Evolutionary conservation across 331 rosid species (phyloP).

Genomic region (Malus hybrid): DNA sequence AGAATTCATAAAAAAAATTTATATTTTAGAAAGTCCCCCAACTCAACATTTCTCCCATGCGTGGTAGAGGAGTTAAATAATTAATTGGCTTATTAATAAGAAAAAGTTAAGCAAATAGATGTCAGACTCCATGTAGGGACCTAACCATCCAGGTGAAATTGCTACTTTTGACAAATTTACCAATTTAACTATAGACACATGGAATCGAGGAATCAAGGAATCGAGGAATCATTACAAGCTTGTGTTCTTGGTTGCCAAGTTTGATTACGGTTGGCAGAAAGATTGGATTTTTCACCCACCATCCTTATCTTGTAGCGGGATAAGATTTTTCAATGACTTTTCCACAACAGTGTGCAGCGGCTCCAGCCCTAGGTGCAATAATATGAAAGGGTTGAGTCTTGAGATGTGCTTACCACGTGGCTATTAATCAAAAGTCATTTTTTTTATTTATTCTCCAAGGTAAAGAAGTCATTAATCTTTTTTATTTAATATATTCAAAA

Average conservation of each 20-base stretch:
- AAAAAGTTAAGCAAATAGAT: not conserved
- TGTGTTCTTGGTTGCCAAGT: not conserved
- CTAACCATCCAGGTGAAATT: not conserved
- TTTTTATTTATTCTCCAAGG: not conserved
- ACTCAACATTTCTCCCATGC: no score
- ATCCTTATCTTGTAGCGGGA: not conserved
- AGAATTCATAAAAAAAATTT: no score
- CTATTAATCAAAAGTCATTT: not conserved
- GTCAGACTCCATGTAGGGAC: not conserved
- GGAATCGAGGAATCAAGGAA: not conserved
- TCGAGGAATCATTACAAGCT: not conserved
- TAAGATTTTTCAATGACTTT: not conserved
- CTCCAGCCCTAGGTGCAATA: no score
- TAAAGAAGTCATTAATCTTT: no score
- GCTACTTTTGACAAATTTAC: not conserved
- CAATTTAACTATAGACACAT: not conserved
- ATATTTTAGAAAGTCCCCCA: no score
- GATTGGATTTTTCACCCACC: not conserved
- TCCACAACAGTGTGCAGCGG: not conserved
- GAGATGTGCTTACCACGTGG: not conserved
- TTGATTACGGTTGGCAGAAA: not conserved
- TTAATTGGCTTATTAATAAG: not conserved
- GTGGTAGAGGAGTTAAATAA: no score
- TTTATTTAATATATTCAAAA: no score
- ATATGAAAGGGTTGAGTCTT: not conserved